Evolutionary conservation across 495 filamentous ascomycete genomes (phyloP).

Genomic region (Articulospora tetracladia): DNA sequence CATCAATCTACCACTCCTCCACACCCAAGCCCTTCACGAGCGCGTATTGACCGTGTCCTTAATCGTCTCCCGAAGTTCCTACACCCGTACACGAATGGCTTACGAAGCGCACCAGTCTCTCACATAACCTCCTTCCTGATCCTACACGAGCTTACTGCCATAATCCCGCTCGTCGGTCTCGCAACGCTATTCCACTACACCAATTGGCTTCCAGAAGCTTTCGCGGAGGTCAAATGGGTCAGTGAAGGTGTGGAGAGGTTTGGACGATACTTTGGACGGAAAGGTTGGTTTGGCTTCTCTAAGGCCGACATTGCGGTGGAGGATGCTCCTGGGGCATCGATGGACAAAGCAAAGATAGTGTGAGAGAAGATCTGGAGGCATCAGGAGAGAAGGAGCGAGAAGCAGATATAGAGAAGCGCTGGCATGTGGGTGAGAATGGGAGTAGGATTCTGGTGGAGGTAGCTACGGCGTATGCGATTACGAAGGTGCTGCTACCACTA

Average conservation of each 20-base stretch:
- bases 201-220: constrained; percentile 53
- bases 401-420: constrained; percentile 16
- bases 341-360: constrained; percentile 7
- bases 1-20: constrained; percentile 5
- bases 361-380: constrained; percentile 5
- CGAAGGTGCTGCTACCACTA: constrained; percentile 75
- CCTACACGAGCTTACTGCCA: constrained; percentile 86
- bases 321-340: not conserved
- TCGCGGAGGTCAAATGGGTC: constrained; percentile 31
- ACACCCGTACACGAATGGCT: constrained; percentile 58
- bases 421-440: constrained; percentile 27
- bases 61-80: constrained; percentile 53
- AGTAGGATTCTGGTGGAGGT: constrained; percentile 61
- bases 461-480: constrained; percentile 84
- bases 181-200: constrained; percentile 74
- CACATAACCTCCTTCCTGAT: constrained; percentile 85
- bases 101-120: constrained; percentile 72
- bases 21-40: constrained; percentile 19
- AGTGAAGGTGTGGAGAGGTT: constrained; percentile 42
- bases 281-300: constrained; percentile 44
- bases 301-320: constrained; percentile 18
- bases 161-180: constrained; percentile 73
- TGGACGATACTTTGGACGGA: constrained; percentile 38
- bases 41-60: constrained; percentile 54
- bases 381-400: constrained; percentile 2